Evolutionary conservation across 169 alveolate genomes (phyloP), one percentile per base, ranked within the genome.

Genomic region (Plasmodium inui): DNA sequence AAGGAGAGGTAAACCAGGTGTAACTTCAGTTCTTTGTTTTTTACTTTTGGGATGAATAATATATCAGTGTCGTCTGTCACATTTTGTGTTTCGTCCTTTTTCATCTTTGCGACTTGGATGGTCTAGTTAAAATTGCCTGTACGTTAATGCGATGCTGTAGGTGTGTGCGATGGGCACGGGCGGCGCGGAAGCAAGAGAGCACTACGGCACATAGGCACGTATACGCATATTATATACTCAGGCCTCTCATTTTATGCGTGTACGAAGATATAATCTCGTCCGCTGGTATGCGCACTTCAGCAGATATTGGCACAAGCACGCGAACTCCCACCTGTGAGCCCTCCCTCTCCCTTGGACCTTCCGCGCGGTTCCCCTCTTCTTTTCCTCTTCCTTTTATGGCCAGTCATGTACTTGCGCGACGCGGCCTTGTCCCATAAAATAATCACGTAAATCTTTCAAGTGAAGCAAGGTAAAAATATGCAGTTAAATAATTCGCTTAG

Each of bases 1-100:
- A 89, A 28, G 28, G 83, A 61, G 34, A 80, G 73, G 44, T 80
- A 89, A 67, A 89, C 70, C 73, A 89, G 91, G 74, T 89, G 83
- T 50, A 57, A 41, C 73, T 89, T 89, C 50, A 89, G 76, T 19
- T 89, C 55, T 79, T 41, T 89, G 71, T 7, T 81, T 70, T 79
- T 80, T 89, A 30, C 57, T 81, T 53, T 79, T 67, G 34, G 22
- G 50, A 22, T 14, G 57, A 28, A 12, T 53, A 76, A 37, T 57
- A 28, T 57, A 39, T 89, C 67, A 78, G 67, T 85, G 53, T 74
- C 84, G 28, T 55, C n/a, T 44, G 22, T 44, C 37, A 44, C 50
- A 57, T 37, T 26, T 79, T 78, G 71, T 30, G 44, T 61, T 80
- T 89, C 67, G 8, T 79, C 84, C 80, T 79, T 80, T 79, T 61